These are phyloP conservation scores for Diophrys appendiculata DNA, from an alignment of 73 alveolate genomes.

Conservation along the genomic window DNA sequence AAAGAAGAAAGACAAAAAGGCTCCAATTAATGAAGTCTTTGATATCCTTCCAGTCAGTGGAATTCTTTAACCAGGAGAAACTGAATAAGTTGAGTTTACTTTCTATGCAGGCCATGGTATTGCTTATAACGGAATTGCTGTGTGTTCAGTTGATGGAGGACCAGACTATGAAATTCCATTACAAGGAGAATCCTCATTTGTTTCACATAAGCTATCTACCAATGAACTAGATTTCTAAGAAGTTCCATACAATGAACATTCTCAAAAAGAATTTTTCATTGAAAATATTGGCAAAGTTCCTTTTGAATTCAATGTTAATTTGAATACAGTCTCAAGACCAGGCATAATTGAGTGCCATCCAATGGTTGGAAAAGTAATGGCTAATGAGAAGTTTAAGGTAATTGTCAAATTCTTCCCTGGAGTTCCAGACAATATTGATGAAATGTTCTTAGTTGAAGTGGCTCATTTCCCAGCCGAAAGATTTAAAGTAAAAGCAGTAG, in stretches of 20 bases:
- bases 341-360: slow-evolving; percentile 93
- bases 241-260: slow-evolving; percentile 94
- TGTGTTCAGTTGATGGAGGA: slow-evolving; percentile 99
- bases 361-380: slow-evolving; percentile 83
- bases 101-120: slow-evolving; percentile 95
- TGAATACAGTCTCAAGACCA: slow-evolving; percentile 85
- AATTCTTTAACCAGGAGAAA: slow-evolving; percentile 93
- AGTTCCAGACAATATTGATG: slow-evolving; percentile 96
- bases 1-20: slow-evolving; percentile 39
- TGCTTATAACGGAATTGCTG: slow-evolving; percentile 94
- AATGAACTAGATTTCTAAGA: slow-evolving; percentile 97
- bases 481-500: slow-evolving; percentile 93
- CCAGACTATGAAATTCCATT: slow-evolving; percentile 99
- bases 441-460: slow-evolving; percentile 90
- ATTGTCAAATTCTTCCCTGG: slow-evolving; percentile 95
- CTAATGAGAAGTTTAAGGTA: slow-evolving; percentile 93
- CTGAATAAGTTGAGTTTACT: slow-evolving; percentile 94
- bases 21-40: slow-evolving; percentile 96
- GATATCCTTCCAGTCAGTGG: slow-evolving; percentile 99
- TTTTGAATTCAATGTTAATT: slow-evolving; percentile 91
- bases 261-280: slow-evolving; percentile 89
- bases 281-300: slow-evolving; percentile 98
- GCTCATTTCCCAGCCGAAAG: slow-evolving; percentile 97
- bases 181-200: slow-evolving; percentile 95
- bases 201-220: slow-evolving; percentile 91